Percentiles rank a stretch among this genome's conserved stretches.
Conservation (phyloP, 192 early-diverging fungal species). For the Obelidium mucronatum region DNA sequence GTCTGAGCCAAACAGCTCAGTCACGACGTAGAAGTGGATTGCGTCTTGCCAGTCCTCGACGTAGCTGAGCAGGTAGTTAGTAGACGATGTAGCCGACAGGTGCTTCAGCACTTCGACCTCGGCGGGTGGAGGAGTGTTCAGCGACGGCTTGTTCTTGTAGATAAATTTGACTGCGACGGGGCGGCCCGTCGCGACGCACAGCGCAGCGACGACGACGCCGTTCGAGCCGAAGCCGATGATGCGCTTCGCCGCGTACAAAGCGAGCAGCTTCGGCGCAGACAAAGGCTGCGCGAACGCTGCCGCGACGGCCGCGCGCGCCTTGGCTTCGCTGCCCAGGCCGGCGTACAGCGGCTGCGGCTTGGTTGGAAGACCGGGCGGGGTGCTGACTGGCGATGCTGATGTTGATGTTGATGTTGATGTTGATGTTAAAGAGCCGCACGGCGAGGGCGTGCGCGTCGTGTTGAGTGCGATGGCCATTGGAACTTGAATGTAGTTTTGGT, state of each 20-base stretch:
- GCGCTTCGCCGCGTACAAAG: background rate
- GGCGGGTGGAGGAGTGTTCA: background rate
- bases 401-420: background rate
- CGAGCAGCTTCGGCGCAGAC: background rate
- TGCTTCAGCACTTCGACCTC: background rate
- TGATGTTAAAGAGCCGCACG: background rate
- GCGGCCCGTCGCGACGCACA: background rate
- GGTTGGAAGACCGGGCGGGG: background rate
- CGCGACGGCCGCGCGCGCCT: background rate
- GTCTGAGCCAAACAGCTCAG: conserved; percentile 12
- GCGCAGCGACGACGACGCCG: conserved; percentile 26
- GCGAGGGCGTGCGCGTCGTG: background rate
- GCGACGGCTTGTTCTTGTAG: background rate
- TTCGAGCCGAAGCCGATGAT: conserved; percentile 30
- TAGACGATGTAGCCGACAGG: background rate
- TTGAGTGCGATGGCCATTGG: background rate
- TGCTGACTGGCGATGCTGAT: background rate
- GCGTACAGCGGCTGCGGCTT: conserved; percentile 14
- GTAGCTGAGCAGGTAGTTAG: background rate
- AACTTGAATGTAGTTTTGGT: too few relatives aligned
- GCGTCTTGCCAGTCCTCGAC: conserved; percentile 19
- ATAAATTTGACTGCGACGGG: conserved; percentile 31
- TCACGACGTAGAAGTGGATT: conserved; percentile 15
- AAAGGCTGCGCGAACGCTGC: background rate
- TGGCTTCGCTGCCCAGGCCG: conserved; percentile 1